A percentile compares a stretch with the other conserved stretches of the same genome.
Conservation (phyloP, 176 grass and related monocot species). For the Musa beccarii region DNA sequence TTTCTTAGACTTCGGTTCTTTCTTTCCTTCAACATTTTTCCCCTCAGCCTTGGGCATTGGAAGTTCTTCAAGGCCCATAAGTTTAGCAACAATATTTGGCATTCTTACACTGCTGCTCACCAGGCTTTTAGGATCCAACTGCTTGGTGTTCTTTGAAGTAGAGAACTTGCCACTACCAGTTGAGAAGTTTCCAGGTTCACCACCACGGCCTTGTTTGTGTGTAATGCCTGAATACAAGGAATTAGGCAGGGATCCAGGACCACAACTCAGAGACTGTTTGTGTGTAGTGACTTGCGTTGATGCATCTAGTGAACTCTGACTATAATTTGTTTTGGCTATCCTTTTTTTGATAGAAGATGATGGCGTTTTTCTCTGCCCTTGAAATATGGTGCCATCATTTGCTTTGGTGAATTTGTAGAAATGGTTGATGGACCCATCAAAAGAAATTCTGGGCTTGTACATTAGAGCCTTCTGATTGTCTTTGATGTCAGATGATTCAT, state of each 20-base stretch:
- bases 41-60: slow-evolving; percentile 27
- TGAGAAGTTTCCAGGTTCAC: not conserved
- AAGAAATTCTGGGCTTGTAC: not conserved
- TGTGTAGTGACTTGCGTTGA: slow-evolving; percentile 40
- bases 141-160: slow-evolving; percentile 15
- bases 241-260: slow-evolving; percentile 15
- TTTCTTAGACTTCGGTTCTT: slow-evolving; percentile 39
- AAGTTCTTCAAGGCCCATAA: slow-evolving; percentile 87
- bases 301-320: slow-evolving; percentile 18
- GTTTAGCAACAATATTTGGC: slow-evolving; percentile 70
- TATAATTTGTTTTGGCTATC: slow-evolving; percentile 12
- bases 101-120: slow-evolving; percentile 51
- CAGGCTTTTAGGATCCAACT: slow-evolving; percentile 9
- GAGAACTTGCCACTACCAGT: not conserved
- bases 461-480: slow-evolving; percentile 16
- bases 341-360: not conserved
- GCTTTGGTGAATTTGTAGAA: slow-evolving; percentile 14
- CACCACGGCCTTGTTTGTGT: not conserved
- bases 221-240: slow-evolving; percentile 5
- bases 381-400: not conserved
- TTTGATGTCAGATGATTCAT: slow-evolving; percentile 22
- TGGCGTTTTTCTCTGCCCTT: not conserved
- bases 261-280: slow-evolving; percentile 24
- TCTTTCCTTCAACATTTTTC: slow-evolving; percentile 30
- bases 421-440: slow-evolving; percentile 12